Conservation (phyloP, 495 filamentous ascomycete genomes). For the Talaromyces stipitatus region DNA sequence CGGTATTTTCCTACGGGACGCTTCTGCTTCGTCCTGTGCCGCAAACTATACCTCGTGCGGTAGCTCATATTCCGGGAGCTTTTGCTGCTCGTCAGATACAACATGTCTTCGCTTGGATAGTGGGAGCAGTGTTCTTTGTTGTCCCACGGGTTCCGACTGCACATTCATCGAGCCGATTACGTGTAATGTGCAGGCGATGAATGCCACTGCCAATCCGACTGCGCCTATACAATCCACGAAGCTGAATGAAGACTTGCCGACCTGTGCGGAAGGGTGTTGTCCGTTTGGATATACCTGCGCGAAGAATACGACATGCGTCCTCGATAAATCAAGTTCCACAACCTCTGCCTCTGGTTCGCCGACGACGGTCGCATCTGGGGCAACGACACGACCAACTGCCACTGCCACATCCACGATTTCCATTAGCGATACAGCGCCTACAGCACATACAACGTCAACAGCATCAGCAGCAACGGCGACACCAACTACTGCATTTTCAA, state of each 20-base stretch:
- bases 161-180: slow-evolving; percentile 57
- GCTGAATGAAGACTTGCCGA: slow-evolving; percentile 43
- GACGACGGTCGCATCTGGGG: slow-evolving; percentile 14
- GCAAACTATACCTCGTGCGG: slow-evolving; percentile 44
- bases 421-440: slow-evolving; percentile 1
- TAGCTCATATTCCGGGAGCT: slow-evolving; percentile 52
- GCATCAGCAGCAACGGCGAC: slow-evolving; percentile 10
- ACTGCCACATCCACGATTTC: slow-evolving; percentile 4
- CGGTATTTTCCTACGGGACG: not conserved
- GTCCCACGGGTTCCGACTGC: slow-evolving; percentile 58
- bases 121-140: slow-evolving; percentile 68
- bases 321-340: slow-evolving; percentile 29
- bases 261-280: slow-evolving; percentile 58
- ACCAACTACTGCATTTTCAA: slow-evolving; percentile 12
- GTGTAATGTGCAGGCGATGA: slow-evolving; percentile 61
- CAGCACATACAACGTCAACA: slow-evolving; percentile 13
- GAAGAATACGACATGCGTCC: slow-evolving; percentile 29
- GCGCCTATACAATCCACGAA: slow-evolving; percentile 64
- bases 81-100: slow-evolving; percentile 63
- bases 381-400: slow-evolving; percentile 9
- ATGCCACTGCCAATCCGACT: slow-evolving; percentile 52
- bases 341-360: slow-evolving; percentile 25
- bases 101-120: slow-evolving; percentile 60
- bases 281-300: slow-evolving; percentile 73
- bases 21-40: slow-evolving; percentile 33